phyloP scores from a whole-genome alignment of 768 basidiomycete species.

The Russula sp. region DNA sequence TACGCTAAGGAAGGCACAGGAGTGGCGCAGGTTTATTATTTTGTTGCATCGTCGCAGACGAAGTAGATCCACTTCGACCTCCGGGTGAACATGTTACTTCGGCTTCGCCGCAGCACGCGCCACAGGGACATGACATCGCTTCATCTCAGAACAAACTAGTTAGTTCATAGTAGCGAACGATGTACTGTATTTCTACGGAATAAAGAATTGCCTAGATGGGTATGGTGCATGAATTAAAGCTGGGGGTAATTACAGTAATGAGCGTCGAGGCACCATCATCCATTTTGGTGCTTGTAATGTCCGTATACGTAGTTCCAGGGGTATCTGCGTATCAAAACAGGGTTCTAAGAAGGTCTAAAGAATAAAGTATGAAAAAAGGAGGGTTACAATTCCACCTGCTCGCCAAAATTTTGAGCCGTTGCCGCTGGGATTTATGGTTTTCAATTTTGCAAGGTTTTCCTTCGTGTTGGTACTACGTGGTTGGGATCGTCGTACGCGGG shows the following conservation, averaged over 20 bases:
- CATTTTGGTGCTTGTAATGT: neutral
- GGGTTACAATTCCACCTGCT: neutral
- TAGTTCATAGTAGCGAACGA: neutral
- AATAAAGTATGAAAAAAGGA: neutral
- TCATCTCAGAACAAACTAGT: no score
- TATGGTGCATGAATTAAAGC: no score
- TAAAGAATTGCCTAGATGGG: no score
- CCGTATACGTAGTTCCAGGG: neutral
- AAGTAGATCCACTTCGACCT: no score
- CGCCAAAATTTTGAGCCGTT: neutral
- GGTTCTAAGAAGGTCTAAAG: no score
- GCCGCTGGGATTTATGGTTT: neutral
- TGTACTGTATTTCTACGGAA: neutral
- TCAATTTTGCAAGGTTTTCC: neutral
- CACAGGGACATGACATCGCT: neutral
- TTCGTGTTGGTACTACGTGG: neutral
- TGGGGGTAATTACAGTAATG: neutral
- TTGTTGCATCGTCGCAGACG: no score
- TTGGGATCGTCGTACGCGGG: slow-evolving; percentile 11
- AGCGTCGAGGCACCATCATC: neutral
- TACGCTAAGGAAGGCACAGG: no score
- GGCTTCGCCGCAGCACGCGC: no score
- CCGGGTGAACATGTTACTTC: no score
- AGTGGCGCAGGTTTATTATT: no score
- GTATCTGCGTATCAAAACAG: slow-evolving; percentile 5